These are phyloP conservation scores for Obelidium mucronatum DNA, from an alignment of 192 early-diverging fungal genomes.

Conservation along the genomic window DNA sequence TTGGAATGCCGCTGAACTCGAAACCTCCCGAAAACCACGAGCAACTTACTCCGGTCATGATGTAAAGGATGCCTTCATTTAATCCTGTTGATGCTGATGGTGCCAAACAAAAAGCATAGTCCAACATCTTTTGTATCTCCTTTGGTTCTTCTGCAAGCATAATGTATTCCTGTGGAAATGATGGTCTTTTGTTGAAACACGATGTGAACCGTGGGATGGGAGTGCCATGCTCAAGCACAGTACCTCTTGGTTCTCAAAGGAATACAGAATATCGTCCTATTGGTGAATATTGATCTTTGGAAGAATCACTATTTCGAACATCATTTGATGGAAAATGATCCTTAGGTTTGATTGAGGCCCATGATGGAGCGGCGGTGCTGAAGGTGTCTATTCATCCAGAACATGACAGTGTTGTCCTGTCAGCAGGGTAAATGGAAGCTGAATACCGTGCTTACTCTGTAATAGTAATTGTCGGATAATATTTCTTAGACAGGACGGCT, in stretches of 20 bases:
- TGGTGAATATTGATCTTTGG: neutral
- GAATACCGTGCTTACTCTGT: no score
- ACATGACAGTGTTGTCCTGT: slow-evolving; percentile 15
- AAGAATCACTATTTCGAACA: no score
- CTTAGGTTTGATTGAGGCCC: neutral
- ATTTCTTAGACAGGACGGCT: no score
- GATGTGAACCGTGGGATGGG: neutral
- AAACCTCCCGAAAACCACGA: neutral
- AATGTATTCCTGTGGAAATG: slow-evolving; percentile 37
- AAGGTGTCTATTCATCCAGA: slow-evolving; percentile 32
- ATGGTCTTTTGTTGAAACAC: slow-evolving; percentile 2
- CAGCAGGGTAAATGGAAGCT: slow-evolving; percentile 20
- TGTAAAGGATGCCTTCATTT: no score
- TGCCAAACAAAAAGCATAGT: no score
- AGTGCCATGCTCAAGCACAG: neutral
- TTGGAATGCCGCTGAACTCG: neutral
- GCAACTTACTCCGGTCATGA: neutral
- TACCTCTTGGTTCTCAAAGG: no score
- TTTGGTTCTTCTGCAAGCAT: slow-evolving; percentile 16
- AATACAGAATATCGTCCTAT: neutral
- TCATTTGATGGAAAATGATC: no score
- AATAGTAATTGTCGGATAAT: no score
- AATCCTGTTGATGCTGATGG: no score
- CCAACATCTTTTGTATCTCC: slow-evolving; percentile 35
- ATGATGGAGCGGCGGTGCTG: slow-evolving; percentile 7